Evolutionary conservation across 2,329 filamentous ascomycete species (phyloP).

Genomic region (Alternaria ethzedia): DNA sequence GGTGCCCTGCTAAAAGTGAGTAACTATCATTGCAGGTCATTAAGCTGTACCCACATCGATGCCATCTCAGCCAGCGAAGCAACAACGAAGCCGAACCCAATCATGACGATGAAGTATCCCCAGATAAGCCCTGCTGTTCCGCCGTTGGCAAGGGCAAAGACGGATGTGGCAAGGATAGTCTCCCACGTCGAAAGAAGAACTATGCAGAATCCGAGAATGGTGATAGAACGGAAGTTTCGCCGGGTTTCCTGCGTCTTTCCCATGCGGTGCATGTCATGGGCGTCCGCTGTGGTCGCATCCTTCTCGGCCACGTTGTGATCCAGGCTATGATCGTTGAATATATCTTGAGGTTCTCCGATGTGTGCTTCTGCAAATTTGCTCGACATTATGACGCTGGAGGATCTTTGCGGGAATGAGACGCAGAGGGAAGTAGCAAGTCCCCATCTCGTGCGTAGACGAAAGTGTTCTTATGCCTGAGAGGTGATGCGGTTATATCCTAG

Average conservation of each 20-base stretch:
- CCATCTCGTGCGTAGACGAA: not conserved
- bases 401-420: not conserved
- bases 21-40: not conserved
- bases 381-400: not conserved
- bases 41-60: slow-evolving; percentile 34
- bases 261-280: slow-evolving; percentile 30
- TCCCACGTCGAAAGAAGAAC: slow-evolving; percentile 32
- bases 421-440: too few species aligned
- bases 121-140: slow-evolving; percentile 42
- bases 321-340: not conserved
- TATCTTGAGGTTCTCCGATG: not conserved
- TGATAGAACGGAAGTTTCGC: slow-evolving; percentile 20
- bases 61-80: slow-evolving; percentile 42
- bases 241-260: slow-evolving; percentile 29
- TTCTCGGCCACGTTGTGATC: slow-evolving; percentile 8
- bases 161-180: slow-evolving; percentile 19
- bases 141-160: slow-evolving; percentile 30
- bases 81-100: slow-evolving; percentile 32
- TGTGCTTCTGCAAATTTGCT: not conserved
- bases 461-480: not conserved
- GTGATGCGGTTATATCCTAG: not conserved
- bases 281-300: slow-evolving; percentile 24
- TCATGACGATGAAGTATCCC: slow-evolving; percentile 31
- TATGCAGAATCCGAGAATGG: slow-evolving; percentile 27
- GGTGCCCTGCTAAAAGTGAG: slow-evolving; percentile 27